A percentile compares a stretch with the other conserved stretches of the same genome.
phyloP scores from a whole-genome alignment of 108 stramenopile species.

The Skeletonema tropicum region DNA sequence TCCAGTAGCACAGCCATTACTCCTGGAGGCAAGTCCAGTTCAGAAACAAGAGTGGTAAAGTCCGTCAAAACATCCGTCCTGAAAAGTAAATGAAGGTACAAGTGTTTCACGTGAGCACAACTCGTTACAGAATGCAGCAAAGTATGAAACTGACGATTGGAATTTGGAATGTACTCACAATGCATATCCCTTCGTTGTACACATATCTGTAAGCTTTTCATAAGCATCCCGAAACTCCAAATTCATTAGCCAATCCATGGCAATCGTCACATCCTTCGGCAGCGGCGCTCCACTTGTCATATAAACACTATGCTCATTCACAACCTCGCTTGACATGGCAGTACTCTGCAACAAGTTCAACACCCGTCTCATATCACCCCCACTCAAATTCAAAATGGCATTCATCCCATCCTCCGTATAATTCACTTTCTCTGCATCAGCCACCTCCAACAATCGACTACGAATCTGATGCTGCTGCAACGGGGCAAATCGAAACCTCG shows the following conservation, averaged over 20 bases:
- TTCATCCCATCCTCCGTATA: conserved; percentile 71
- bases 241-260: conserved; percentile 75
- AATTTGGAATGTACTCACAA: conserved; percentile 13
- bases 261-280: conserved; percentile 67
- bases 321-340: conserved; percentile 69
- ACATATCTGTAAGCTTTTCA: conserved; percentile 56
- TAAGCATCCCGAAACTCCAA: conserved; percentile 63
- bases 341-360: conserved; percentile 90
- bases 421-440: conserved; percentile 63
- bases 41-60: conserved; percentile 52
- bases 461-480: conserved; percentile 77
- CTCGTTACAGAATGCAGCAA: background rate
- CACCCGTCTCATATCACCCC: conserved; percentile 93
- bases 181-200: conserved; percentile 80
- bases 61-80: conserved; percentile 71
- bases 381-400: conserved; percentile 77
- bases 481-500: conserved; percentile 95
- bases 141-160: background rate
- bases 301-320: conserved; percentile 78
- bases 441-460: conserved; percentile 76
- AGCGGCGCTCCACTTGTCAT: conserved; percentile 86
- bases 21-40: conserved; percentile 59
- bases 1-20: conserved; percentile 74
- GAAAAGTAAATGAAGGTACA: background rate
- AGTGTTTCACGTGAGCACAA: background rate